Conservation (phyloP, 176 grass and related monocot genomes). For the Aechmea fasciata region DNA sequence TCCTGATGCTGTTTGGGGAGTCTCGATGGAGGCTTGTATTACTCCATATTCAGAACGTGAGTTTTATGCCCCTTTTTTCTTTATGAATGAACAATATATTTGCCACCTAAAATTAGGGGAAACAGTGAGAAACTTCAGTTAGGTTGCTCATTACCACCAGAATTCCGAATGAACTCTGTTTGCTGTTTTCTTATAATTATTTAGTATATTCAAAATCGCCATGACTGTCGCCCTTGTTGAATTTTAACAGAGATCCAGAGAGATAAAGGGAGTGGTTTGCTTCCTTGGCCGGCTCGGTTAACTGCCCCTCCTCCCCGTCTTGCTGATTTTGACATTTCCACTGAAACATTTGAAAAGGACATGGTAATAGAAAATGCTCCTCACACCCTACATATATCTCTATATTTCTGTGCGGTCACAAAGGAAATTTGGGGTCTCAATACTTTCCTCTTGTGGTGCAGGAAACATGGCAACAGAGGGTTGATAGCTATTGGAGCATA, state of each 20-base stretch:
- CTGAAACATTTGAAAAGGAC: constrained; percentile 79
- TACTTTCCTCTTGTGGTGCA: constrained; percentile 22
- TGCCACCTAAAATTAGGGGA: too few species aligned
- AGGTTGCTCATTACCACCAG: too few species aligned
- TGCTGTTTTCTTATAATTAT: too few species aligned
- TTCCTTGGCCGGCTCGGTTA: constrained; percentile 92
- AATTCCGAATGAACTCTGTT: too few species aligned
- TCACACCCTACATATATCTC: neutral
- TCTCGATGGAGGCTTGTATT: constrained; percentile 87
- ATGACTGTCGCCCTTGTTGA: neutral
- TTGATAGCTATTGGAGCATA: constrained; percentile 82
- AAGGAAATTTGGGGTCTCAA: neutral
- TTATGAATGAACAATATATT: neutral
- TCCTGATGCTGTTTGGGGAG: constrained; percentile 88
- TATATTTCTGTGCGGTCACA: neutral
- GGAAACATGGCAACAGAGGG: constrained; percentile 93
- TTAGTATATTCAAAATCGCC: too few species aligned
- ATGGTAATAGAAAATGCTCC: constrained; percentile 36
- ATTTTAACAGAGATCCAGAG: constrained; percentile 60
- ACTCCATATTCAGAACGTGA: constrained; percentile 81
- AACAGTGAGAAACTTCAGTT: too few species aligned
- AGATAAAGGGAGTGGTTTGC: constrained; percentile 73
- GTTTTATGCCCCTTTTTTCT: constrained; percentile 7
- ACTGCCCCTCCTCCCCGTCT: constrained; percentile 76
- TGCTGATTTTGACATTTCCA: constrained; percentile 74